phyloP scores from a whole-genome alignment of 495 filamentous ascomycete species.

The Xylaria sp. region DNA sequence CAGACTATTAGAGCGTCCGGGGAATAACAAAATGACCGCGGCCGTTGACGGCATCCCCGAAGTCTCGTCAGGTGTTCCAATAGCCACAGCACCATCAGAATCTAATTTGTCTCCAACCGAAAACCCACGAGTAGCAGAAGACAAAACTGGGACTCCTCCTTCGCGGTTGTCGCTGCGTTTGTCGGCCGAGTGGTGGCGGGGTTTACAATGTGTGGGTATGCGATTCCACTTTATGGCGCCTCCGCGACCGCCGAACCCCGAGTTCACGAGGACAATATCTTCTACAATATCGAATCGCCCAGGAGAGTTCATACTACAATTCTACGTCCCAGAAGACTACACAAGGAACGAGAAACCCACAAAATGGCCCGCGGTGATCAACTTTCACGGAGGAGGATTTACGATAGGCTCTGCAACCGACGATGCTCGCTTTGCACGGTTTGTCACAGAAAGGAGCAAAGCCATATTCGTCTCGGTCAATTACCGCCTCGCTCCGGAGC shows the following conservation, averaged over 20 bases:
- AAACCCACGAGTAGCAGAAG: constrained; percentile 45
- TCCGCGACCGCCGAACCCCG: constrained; percentile 70
- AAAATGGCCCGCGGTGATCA: constrained; percentile 69
- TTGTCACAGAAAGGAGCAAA: constrained; percentile 55
- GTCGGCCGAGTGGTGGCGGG: constrained; percentile 78
- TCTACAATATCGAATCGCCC: constrained; percentile 62
- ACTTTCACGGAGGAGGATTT: constrained; percentile 83
- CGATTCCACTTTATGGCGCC: constrained; percentile 71
- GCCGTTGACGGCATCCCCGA: constrained; percentile 48
- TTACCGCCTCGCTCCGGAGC: constrained; percentile 79
- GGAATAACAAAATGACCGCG: constrained; percentile 1
- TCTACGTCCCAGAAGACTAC: constrained; percentile 79
- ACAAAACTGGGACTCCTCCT: constrained; percentile 46
- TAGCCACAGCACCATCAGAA: constrained; percentile 18
- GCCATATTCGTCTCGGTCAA: constrained; percentile 73
- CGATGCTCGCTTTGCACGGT: constrained; percentile 72
- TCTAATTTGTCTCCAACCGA: constrained; percentile 29
- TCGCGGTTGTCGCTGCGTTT: constrained; percentile 73
- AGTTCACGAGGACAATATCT: constrained; percentile 69
- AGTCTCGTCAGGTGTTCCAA: constrained; percentile 29
- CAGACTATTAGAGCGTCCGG: not conserved
- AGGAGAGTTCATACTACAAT: constrained; percentile 71
- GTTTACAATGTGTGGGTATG: constrained; percentile 82
- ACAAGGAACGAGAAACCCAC: constrained; percentile 53
- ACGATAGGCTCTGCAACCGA: constrained; percentile 74